Evolutionary conservation across 1,284 basidiomycete genomes (phyloP), one percentile per base, ranked within the genome.

Genomic region (Cutaneotrichosporon daszewskae): DNA sequence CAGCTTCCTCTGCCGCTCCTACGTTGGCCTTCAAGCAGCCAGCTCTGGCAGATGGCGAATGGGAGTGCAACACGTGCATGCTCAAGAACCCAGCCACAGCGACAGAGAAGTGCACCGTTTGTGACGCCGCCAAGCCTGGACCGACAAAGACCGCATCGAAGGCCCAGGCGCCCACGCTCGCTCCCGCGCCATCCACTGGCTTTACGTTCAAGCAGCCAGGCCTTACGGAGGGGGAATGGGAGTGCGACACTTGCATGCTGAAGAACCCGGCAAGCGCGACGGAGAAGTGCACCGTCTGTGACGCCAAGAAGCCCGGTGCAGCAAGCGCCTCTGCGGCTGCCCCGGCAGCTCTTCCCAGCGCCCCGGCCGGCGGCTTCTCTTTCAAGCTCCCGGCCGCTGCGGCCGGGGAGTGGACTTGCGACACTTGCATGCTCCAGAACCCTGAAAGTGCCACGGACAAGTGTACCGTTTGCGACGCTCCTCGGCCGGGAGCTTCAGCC

Each of bases 281-380:
- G 36, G 55, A 54, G 18, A 77, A 78, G 58, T 82, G 80, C 55
- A 69, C 67, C 0, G 53, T 77, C 27, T 82, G 81, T 45, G 78
- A 79, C 25, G 47, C 71, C 72, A 4, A 69, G 0, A 61, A 68
- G 22, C 62, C 60, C 19, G 55, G 37, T 5, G 41, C 46, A 4
- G 17, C 32, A 7, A 22, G 25, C 20, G 22, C 34, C 9, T 20
- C 43, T 10, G 32, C 45, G 24, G 17, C 38, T 22, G 23, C 45
- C 4, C 26, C 37, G 13, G 16, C 32, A 5, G 22, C 35, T 2
- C 25, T 22, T 1, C 29, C 35, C 4, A 11, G 37, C 14, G 41
- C 37, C 8, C 46, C 37, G 7, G 35, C 39, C 11, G 37, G 40
- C 14, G 45, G 38, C 11, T 42, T 42, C 35, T 18, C 24, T 5